Base-by-base conservation (phyloP, 257 asterid genomes). In the Orobanche coerulescens region DNA sequence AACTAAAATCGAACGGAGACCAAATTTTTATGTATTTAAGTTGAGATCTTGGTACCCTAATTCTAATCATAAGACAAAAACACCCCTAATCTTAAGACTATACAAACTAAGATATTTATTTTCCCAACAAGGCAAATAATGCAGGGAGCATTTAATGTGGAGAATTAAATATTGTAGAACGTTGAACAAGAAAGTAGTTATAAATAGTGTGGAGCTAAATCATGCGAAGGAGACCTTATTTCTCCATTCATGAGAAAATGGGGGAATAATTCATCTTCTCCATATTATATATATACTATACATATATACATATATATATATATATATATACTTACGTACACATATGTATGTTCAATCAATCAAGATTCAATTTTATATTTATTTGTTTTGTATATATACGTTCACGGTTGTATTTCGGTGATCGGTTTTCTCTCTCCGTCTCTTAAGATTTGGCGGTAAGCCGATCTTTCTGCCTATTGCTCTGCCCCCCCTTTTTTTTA, bases 371-470 rank as follows among this genome's bases (percentile, higher is more conserved):
- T 33, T 31, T 39, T 43, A 14, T 39, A 6, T 19, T 37, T 16
- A 16, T 31, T 3, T 33, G 1, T 47, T n/a, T 9, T 51, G 23
- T 56, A 19, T 65, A 57, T 15, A 33, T 56, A 64, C 72, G 20
- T 47, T 76, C 71, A 31, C 52, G 67, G 37, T 48, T 75, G 69
- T 52, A 40, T 71, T 74, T 52, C 62, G 42, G 43, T 40, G 71
- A 80, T 74, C 70, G 58, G 58, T 64, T 75, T 47, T 61, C 73
- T 76, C 71, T 66, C 71, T 68, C 68, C 58, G 14, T 71, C 78
- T 52, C 72, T 46, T 20, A 43, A 47, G 70, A 70, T 75, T 81
- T 79, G 77, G 79, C 79, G 94, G 94, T 85, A 76, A 72, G 59
- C 78, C 73, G 75, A 75, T 69, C 59, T 64, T 72, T 58, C 65